Base-by-base conservation (phyloP, 805 yeast species). In the Kuraishia molischiana region DNA sequence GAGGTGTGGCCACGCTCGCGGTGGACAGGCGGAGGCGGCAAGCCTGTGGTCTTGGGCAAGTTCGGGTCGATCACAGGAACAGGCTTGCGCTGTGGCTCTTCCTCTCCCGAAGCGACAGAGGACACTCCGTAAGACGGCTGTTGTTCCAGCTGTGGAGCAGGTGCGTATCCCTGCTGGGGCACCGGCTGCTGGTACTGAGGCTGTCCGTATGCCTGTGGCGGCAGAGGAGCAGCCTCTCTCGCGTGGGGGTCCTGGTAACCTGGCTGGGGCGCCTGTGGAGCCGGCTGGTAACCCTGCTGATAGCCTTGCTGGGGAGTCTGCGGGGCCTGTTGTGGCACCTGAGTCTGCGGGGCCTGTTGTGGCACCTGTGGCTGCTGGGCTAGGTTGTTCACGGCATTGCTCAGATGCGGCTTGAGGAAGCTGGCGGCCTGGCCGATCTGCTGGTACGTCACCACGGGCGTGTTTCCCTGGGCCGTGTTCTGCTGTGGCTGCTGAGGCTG, bases 21-120 rank as follows among this genome's bases (percentile, higher is more conserved):
- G 39, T 56, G 69, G 5, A 62, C 42, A 2, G 69, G 69, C 4
- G 71, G 72, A 11, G 71, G 68, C 0, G 64, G 61, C 49, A 66
- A 64, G 38, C 19, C 18, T 34, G 36, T 14, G 37, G 26, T 22
- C 11, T 8, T n/a, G n/a, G n/a, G n/a, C n/a, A n/a, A n/a, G n/a
- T n/a, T n/a, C n/a, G n/a, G n/a, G n/a, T n/a, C n/a, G n/a, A n/a
- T n/a, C n/a, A n/a, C n/a, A n/a, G n/a, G n/a, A n/a, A n/a, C n/a
- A n/a, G n/a, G n/a, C n/a, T n/a, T n/a, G n/a, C n/a, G n/a, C n/a
- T n/a, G n/a, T n/a, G n/a, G n/a, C n/a, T n/a, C n/a, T n/a, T n/a
- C n/a, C n/a, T n/a, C n/a, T n/a, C n/a, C n/a, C n/a, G n/a, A n/a
- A n/a, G n/a, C n/a, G n/a, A n/a, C n/a, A n/a, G n/a, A n/a, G n/a